Conservation (phyloP, 768 basidiomycete genomes). For the Rhodosporidiobolus odoratus region DNA sequence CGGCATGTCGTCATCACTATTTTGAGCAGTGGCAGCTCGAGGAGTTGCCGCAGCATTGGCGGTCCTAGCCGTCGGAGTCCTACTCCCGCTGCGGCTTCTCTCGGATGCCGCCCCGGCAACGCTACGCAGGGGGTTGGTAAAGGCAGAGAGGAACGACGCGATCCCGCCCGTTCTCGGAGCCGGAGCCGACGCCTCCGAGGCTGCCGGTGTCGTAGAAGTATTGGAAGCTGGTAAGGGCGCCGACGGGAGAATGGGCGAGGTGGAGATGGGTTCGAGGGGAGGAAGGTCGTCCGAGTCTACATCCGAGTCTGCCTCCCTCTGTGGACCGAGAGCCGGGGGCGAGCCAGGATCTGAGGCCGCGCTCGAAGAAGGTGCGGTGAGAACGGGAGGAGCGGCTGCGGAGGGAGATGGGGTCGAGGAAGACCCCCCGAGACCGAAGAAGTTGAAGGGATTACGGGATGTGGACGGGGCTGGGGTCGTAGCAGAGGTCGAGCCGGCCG, state of each 20-base stretch:
- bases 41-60: no score
- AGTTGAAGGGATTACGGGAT: neutral
- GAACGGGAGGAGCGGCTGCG: neutral
- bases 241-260: neutral
- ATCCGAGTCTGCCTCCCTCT: neutral
- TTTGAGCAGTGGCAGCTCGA: no score
- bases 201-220: neutral
- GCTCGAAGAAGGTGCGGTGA: neutral
- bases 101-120: neutral
- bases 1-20: constrained; percentile 22
- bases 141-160: neutral
- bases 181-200: no score
- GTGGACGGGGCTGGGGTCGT: constrained; percentile 5
- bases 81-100: neutral
- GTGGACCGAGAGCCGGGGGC: neutral
- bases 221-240: neutral
- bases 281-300: constrained; percentile 10
- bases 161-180: neutral
- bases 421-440: neutral
- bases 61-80: neutral
- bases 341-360: neutral
- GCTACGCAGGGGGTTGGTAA: neutral
- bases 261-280: constrained; percentile 1
- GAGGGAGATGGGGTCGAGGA: neutral
- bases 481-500: neutral